Percentiles rank a stretch among this genome's conserved stretches.
Evolutionary conservation across 805 yeast species (phyloP).

Genomic region (Blastobotrys mokoenaii): DNA sequence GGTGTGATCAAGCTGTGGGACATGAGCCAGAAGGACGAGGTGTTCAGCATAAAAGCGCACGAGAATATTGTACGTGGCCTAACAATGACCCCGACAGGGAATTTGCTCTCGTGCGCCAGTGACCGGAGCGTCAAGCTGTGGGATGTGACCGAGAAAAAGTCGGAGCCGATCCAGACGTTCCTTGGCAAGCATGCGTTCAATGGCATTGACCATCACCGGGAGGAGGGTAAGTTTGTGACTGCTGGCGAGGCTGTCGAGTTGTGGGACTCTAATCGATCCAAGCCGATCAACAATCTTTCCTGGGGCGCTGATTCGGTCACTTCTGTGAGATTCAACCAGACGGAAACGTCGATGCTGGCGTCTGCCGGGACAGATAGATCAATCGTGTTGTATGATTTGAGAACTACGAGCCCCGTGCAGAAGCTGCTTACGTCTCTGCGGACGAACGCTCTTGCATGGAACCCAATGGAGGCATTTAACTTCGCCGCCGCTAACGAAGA

Average conservation of each 20-base stretch:
- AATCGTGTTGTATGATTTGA: slow-evolving; percentile 77
- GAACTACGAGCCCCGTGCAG: slow-evolving; percentile 89
- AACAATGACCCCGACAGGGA: slow-evolving; percentile 56
- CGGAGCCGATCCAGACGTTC: slow-evolving; percentile 68
- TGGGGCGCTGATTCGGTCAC: slow-evolving; percentile 96
- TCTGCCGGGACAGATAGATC: slow-evolving; percentile 88
- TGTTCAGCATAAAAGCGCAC: slow-evolving; percentile 77
- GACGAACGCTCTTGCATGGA: slow-evolving; percentile 86
- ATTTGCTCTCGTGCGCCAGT: slow-evolving; percentile 76
- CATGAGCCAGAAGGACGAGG: slow-evolving; percentile 66
- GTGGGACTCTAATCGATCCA: slow-evolving; percentile 84
- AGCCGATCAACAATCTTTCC: slow-evolving; percentile 66
- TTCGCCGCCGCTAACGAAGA: slow-evolving; percentile 92
- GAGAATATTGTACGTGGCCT: slow-evolving; percentile 84
- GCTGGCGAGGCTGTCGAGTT: slow-evolving; percentile 85
- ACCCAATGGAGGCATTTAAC: slow-evolving; percentile 94
- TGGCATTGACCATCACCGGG: slow-evolving; percentile 78
- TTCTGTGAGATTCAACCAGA: slow-evolving; percentile 76
- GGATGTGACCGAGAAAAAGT: slow-evolving; percentile 47
- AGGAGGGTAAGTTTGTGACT: slow-evolving; percentile 69
- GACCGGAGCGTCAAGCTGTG: slow-evolving; percentile 87
- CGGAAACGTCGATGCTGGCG: slow-evolving; percentile 84
- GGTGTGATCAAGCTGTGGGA: slow-evolving; percentile 95
- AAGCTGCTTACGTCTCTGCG: slow-evolving; percentile 76
- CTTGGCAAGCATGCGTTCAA: slow-evolving; percentile 78